These are phyloP conservation scores for Eimeria necatrix DNA, from an alignment of 169 alveolate species.

Conservation along the genomic window DNA sequence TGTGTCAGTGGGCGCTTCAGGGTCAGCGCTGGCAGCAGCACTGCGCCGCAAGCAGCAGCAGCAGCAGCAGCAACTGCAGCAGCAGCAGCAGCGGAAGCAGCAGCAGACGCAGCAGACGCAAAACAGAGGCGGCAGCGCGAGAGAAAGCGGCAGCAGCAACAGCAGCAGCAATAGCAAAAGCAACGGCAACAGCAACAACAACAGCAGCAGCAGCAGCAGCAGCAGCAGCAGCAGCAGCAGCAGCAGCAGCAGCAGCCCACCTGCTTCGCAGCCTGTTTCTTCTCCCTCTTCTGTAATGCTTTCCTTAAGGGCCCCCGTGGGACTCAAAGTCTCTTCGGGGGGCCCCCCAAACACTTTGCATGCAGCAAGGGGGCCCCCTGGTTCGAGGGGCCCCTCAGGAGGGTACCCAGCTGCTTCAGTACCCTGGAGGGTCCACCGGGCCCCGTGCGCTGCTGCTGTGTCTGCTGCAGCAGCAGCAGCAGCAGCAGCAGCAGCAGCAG, in stretches of 20 bases:
- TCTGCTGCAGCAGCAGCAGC: not conserved
- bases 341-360: not conserved
- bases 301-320: not conserved
- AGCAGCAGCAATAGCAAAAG: not conserved
- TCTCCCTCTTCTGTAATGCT: not conserved
- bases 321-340: not conserved
- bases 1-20: not conserved
- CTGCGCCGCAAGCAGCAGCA: not conserved
- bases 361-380: not conserved
- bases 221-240: conserved; percentile 17
- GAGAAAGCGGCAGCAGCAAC: not conserved
- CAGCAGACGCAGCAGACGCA: too few relatives aligned
- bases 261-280: conserved; percentile 1
- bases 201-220: not conserved
- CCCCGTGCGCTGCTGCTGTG: not conserved
- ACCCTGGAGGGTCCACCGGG: too few relatives aligned
- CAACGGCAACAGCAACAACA: not conserved
- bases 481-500: not conserved
- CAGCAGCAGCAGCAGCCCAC: not conserved
- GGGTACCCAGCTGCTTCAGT: not conserved
- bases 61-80: not conserved
- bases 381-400: not conserved
- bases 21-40: not conserved
- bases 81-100: not conserved
- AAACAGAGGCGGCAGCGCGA: too few relatives aligned